Percentiles rank a stretch among this genome's conserved stretches.
These are phyloP conservation scores for Papiliotrema laurentii DNA, from an alignment of 1,284 basidiomycete species.

Conservation along the genomic window DNA sequence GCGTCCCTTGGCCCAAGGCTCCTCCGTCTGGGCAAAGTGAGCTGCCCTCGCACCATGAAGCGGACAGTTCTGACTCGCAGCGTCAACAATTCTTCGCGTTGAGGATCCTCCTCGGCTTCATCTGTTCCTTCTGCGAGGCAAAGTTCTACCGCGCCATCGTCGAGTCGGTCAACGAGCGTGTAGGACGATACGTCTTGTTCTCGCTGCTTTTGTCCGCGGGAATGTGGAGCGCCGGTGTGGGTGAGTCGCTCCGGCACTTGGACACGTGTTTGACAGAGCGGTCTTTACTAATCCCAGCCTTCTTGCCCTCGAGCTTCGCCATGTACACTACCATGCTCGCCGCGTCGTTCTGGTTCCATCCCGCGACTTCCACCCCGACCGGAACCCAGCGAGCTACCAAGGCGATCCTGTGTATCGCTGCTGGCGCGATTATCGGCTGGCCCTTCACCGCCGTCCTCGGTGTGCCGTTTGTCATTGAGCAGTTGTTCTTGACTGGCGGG, in stretches of 20 bases:
- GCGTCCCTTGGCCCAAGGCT: slow-evolving; percentile 43
- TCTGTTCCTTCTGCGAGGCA: slow-evolving; percentile 76
- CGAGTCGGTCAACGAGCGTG: slow-evolving; percentile 76
- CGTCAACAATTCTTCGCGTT: slow-evolving; percentile 70
- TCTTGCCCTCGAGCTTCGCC: slow-evolving; percentile 89
- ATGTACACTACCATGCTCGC: slow-evolving; percentile 88
- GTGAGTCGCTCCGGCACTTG: slow-evolving; percentile 52
- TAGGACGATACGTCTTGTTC: slow-evolving; percentile 87
- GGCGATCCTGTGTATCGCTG: slow-evolving; percentile 68
- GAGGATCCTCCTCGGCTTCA: slow-evolving; percentile 69
- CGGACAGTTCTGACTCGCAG: slow-evolving; percentile 7
- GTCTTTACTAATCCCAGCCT: slow-evolving; percentile 55
- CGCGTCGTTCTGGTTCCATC: slow-evolving; percentile 68
- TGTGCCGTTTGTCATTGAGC: slow-evolving; percentile 85
- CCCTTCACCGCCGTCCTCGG: slow-evolving; percentile 85
- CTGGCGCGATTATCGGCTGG: slow-evolving; percentile 90
- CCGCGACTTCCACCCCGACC: slow-evolving; percentile 56
- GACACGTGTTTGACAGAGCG: no score
- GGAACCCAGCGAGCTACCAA: slow-evolving; percentile 55
- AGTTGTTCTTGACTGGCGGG: slow-evolving; percentile 71
- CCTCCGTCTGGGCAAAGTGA: slow-evolving; percentile 49
- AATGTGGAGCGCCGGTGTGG: slow-evolving; percentile 84
- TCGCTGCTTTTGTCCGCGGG: slow-evolving; percentile 79
- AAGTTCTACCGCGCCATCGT: slow-evolving; percentile 76
- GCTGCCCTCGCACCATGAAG: slow-evolving; percentile 34